These are phyloP conservation scores for Penicillium italicum DNA, from an alignment of 2,329 filamentous ascomycete genomes.

Conservation along the genomic window DNA sequence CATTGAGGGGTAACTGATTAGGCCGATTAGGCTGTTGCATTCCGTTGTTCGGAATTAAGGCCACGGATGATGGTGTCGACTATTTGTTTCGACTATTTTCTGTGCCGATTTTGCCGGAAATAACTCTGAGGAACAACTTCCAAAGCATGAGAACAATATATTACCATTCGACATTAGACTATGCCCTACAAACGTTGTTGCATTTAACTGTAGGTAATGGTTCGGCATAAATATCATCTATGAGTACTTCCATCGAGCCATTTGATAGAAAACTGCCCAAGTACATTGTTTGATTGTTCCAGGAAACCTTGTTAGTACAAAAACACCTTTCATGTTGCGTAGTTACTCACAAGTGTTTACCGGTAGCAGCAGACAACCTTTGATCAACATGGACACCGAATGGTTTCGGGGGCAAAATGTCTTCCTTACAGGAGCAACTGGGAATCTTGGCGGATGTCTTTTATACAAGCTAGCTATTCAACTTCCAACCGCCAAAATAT, in stretches of 20 bases:
- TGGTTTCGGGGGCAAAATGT: slow-evolving; percentile 15
- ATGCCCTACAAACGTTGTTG: not conserved
- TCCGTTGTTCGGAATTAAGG: not conserved
- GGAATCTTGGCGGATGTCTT: slow-evolving; percentile 16
- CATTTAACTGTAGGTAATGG: not conserved
- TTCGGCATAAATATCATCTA: not conserved
- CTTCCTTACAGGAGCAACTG: slow-evolving; percentile 19
- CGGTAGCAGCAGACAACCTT: not conserved
- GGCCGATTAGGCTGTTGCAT: not conserved
- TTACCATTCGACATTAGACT: not conserved
- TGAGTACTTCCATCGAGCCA: not conserved
- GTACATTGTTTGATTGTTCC: too few relatives aligned
- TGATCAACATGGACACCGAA: not conserved
- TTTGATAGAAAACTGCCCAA: not conserved
- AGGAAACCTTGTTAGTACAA: too few relatives aligned
- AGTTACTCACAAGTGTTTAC: too few relatives aligned
- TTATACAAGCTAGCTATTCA: slow-evolving; percentile 19
- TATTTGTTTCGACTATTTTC: too few relatives aligned
- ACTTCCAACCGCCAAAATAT: slow-evolving; percentile 16
- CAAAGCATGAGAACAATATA: not conserved
- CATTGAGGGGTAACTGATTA: not conserved
- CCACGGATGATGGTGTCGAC: not conserved
- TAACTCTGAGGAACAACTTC: not conserved
- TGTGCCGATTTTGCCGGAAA: not conserved
- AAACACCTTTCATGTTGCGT: not conserved